Percentiles rank a stretch among this genome's conserved stretches.
Conservation (phyloP, 768 basidiomycete species). For the Pholiota microspora region DNA sequence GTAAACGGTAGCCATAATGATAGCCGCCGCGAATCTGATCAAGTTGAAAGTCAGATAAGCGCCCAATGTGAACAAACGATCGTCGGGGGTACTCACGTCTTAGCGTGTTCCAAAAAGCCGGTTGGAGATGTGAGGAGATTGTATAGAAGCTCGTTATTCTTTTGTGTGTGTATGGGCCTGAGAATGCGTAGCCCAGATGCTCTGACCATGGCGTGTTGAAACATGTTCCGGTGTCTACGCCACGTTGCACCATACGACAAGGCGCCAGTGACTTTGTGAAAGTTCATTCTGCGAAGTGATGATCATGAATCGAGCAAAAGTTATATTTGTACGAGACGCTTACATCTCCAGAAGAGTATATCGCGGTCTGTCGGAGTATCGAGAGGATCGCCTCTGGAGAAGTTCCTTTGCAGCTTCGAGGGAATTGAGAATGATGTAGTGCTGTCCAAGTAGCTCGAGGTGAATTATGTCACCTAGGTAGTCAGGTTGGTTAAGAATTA, state of each 20-base stretch:
- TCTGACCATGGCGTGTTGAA: no score
- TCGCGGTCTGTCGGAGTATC: slow-evolving; percentile 1
- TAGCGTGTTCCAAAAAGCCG: neutral
- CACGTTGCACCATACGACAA: no score
- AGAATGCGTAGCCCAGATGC: no score
- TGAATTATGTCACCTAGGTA: neutral
- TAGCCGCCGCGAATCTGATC: slow-evolving; percentile 11
- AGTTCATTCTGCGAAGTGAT: neutral
- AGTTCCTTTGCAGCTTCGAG: neutral
- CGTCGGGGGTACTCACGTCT: slow-evolving; percentile 1
- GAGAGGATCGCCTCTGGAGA: neutral
- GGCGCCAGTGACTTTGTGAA: no score
- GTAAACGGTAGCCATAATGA: slow-evolving; percentile 17
- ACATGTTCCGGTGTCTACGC: no score
- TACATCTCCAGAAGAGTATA: neutral
- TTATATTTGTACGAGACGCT: neutral
- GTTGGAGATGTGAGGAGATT: neutral
- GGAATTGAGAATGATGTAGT: neutral
- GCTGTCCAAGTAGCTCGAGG: neutral
- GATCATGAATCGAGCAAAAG: neutral
- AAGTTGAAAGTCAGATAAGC: no score
- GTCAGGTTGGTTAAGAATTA: neutral
- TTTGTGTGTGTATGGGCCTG: no score
- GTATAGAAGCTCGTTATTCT: no score
- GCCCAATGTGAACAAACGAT: no score